These are phyloP conservation scores for Obelidium mucronatum DNA, from an alignment of 192 early-diverging fungal genomes.

Conservation along the genomic window DNA sequence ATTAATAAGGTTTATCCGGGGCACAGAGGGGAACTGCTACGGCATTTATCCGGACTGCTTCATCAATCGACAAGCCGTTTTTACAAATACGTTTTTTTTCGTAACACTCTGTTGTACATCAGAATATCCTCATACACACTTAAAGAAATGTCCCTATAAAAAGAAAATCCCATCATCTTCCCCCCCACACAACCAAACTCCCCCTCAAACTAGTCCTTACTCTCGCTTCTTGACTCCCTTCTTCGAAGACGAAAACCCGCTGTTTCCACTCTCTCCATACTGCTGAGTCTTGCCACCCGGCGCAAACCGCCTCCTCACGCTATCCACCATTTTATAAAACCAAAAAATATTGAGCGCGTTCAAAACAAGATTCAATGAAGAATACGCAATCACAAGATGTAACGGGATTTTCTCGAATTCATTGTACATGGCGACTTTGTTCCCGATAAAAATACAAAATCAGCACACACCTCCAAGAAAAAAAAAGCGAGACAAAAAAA, in stretches of 20 bases:
- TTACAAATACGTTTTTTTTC: too few relatives aligned
- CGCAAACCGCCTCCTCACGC: conserved; percentile 41
- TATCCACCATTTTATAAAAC: conserved; percentile 54
- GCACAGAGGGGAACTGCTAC: too few relatives aligned
- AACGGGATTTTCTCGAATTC: conserved; percentile 38
- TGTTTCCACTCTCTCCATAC: not conserved
- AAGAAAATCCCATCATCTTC: too few relatives aligned
- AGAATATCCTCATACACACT: too few relatives aligned
- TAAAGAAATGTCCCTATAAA: not conserved
- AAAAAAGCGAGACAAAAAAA: too few relatives aligned
- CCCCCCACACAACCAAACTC: too few relatives aligned
- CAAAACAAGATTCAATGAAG: conserved; percentile 62
- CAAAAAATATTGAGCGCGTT: conserved; percentile 71
- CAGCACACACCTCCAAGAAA: too few relatives aligned
- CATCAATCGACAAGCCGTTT: too few relatives aligned
- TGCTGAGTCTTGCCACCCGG: not conserved
- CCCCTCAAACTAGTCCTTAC: not conserved
- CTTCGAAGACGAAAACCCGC: conserved; percentile 2
- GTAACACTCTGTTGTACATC: too few relatives aligned
- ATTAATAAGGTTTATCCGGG: not conserved
- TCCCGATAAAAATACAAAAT: too few relatives aligned
- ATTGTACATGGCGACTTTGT: conserved; percentile 13
- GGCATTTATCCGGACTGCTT: too few relatives aligned
- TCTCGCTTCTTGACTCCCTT: not conserved
- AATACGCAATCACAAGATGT: conserved; percentile 55